These are phyloP conservation scores for Penicillium paneum DNA, from an alignment of 2,329 filamentous ascomycete species.

Conservation along the genomic window DNA sequence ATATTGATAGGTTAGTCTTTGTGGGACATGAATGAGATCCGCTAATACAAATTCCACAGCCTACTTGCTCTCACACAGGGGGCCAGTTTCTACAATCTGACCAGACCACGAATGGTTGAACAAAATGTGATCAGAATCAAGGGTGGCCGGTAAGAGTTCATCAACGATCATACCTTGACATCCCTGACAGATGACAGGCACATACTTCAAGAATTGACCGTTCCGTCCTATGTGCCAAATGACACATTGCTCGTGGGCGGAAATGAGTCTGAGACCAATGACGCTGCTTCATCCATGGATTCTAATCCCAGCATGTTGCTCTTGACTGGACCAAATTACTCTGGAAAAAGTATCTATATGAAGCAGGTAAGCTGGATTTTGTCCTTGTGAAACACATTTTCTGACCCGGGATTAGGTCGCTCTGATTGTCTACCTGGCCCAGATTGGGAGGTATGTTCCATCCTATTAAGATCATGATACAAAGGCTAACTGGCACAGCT, in stretches of 20 bases:
- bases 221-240: conserved; percentile 79
- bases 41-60: conserved; percentile 41
- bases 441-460: conserved; percentile 62
- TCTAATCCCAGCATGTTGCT: conserved; percentile 65
- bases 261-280: neutral
- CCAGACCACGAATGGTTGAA: conserved; percentile 64
- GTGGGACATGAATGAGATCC: neutral
- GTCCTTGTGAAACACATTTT: neutral
- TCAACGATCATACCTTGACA: neutral
- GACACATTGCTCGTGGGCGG: conserved; percentile 69
- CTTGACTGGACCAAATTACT: conserved; percentile 92
- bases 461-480: neutral
- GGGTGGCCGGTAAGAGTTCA: conserved; percentile 61
- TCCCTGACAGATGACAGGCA: conserved; percentile 51
- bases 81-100: conserved; percentile 70
- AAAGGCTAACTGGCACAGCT: conserved; percentile 51
- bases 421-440: conserved; percentile 85
- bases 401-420: conserved; percentile 55
- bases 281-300: conserved; percentile 1
- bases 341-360: conserved; percentile 92
- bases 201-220: conserved; percentile 78
- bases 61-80: conserved; percentile 75
- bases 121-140: conserved; percentile 70
- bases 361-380: conserved; percentile 60
- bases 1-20: conserved; percentile 66